Evolutionary conservation across 441 rosid species (phyloP).

Genomic region (Erodium trifolium): DNA sequence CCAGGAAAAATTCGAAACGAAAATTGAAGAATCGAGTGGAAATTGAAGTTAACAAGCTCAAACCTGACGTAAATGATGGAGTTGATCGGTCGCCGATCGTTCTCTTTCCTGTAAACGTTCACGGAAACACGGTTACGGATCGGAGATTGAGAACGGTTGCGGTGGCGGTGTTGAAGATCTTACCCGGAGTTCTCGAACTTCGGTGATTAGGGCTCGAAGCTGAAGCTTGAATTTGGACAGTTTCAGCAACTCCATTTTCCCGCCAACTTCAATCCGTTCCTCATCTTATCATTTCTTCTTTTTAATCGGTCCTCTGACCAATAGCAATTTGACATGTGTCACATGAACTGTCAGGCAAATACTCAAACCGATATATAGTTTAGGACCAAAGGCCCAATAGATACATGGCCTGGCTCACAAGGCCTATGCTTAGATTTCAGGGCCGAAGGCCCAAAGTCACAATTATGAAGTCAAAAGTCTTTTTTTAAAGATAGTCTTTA

Average conservation of each 20-base stretch:
- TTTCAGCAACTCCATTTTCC: slow-evolving; percentile 23
- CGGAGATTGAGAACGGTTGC: not conserved
- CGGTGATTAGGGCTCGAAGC: slow-evolving; percentile 22
- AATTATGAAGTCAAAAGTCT: no score
- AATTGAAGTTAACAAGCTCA: not conserved
- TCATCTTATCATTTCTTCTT: not conserved
- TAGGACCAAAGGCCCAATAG: not conserved
- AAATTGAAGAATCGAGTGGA: not conserved
- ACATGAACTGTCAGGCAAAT: no score
- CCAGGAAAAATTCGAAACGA: not conserved
- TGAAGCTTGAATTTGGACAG: slow-evolving; percentile 24
- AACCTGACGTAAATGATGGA: slow-evolving; percentile 17
- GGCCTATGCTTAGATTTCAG: no score
- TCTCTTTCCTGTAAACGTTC: slow-evolving; percentile 19
- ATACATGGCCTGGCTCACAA: no score
- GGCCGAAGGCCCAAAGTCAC: not conserved
- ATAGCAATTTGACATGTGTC: not conserved
- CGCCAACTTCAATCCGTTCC: not conserved
- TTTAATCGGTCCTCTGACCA: not conserved
- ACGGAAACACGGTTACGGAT: not conserved
- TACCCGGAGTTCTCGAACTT: slow-evolving; percentile 25
- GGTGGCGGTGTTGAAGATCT: not conserved
- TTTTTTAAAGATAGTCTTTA: no score
- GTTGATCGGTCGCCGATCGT: slow-evolving; percentile 18
- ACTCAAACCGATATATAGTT: not conserved